Evolutionary conservation across 495 filamentous ascomycete genomes (phyloP).

Genomic region (Tuber brumale): DNA sequence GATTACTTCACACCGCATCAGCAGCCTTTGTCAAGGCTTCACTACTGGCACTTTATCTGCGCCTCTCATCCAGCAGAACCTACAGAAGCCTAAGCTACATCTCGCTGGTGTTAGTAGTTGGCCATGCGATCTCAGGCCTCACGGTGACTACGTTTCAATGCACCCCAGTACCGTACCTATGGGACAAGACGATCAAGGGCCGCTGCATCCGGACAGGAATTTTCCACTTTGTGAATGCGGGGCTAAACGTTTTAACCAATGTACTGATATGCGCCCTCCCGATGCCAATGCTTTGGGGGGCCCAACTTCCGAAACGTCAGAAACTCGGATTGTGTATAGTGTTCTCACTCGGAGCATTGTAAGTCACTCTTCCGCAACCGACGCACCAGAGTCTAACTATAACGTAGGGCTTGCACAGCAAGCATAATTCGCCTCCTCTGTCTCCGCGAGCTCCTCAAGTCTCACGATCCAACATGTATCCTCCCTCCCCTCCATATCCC

Average conservation of each 20-base stretch:
- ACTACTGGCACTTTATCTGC: slow-evolving; percentile 32
- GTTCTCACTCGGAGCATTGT: slow-evolving; percentile 51
- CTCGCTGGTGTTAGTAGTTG: slow-evolving; percentile 17
- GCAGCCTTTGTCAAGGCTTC: slow-evolving; percentile 36
- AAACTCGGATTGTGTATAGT: slow-evolving; percentile 47
- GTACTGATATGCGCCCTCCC: slow-evolving; percentile 46
- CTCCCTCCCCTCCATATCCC: background rate
- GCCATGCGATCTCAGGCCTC: slow-evolving; percentile 26
- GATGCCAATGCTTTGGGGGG: slow-evolving; percentile 47
- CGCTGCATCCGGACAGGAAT: slow-evolving; percentile 48
- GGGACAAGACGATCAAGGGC: slow-evolving; percentile 45
- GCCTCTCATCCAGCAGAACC: slow-evolving; percentile 16
- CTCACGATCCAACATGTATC: slow-evolving; percentile 21
- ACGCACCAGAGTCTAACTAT: slow-evolving; percentile 4
- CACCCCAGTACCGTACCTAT: slow-evolving; percentile 45
- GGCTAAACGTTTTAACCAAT: slow-evolving; percentile 44
- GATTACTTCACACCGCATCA: slow-evolving; percentile 34
- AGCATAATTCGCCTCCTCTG: slow-evolving; percentile 31
- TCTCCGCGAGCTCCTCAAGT: slow-evolving; percentile 24
- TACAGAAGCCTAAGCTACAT: slow-evolving; percentile 20
- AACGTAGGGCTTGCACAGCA: slow-evolving; percentile 26
- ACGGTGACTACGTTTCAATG: slow-evolving; percentile 50
- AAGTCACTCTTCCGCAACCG: slow-evolving; percentile 29
- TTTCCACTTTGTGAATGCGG: slow-evolving; percentile 51
- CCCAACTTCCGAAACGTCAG: slow-evolving; percentile 48